These are phyloP conservation scores for Phialophora macrospora DNA, from an alignment of 2,329 filamentous ascomycete genomes.

Conservation along the genomic window DNA sequence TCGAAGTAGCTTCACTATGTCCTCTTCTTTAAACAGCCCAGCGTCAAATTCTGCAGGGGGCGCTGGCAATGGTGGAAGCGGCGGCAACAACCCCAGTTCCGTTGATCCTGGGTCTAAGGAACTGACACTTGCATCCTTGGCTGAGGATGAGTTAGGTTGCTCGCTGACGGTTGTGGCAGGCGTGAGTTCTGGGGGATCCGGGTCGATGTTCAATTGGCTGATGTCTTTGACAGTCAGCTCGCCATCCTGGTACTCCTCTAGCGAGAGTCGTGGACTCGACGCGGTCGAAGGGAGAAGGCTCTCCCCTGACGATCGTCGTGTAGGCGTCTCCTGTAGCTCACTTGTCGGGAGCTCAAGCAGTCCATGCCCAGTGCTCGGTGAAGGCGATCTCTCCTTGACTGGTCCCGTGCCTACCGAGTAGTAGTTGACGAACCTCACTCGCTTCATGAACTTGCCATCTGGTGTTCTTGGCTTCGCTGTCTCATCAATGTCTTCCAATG, in stretches of 20 bases:
- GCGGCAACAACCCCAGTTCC: conserved; percentile 46
- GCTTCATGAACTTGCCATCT: conserved; percentile 41
- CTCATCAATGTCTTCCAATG: conserved; percentile 73
- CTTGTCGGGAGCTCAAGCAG: conserved; percentile 15
- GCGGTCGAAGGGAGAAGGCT: conserved; percentile 20
- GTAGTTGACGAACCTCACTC: conserved; percentile 84
- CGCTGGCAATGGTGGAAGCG: conserved; percentile 58
- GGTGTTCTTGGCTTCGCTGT: conserved; percentile 45
- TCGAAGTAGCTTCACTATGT: conserved; percentile 69
- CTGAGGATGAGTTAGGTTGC: not conserved
- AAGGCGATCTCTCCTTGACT: conserved; percentile 55
- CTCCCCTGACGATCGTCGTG: conserved; percentile 12
- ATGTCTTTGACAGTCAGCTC: conserved; percentile 42
- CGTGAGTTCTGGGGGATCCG: conserved; percentile 8
- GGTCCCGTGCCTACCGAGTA: conserved; percentile 84
- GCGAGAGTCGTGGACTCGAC: conserved; percentile 51
- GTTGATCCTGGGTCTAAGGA: not conserved
- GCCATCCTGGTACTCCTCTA: conserved; percentile 53
- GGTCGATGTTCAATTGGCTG: conserved; percentile 38
- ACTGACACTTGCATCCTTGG: not conserved
- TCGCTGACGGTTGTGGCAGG: conserved; percentile 13
- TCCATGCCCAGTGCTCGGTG: not conserved
- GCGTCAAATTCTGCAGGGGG: conserved; percentile 64
- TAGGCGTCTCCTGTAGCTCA: conserved; percentile 4
- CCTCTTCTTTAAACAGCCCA: conserved; percentile 63